Evolutionary conservation across 768 basidiomycete genomes (phyloP).

Genomic region (Suillus paluster): DNA sequence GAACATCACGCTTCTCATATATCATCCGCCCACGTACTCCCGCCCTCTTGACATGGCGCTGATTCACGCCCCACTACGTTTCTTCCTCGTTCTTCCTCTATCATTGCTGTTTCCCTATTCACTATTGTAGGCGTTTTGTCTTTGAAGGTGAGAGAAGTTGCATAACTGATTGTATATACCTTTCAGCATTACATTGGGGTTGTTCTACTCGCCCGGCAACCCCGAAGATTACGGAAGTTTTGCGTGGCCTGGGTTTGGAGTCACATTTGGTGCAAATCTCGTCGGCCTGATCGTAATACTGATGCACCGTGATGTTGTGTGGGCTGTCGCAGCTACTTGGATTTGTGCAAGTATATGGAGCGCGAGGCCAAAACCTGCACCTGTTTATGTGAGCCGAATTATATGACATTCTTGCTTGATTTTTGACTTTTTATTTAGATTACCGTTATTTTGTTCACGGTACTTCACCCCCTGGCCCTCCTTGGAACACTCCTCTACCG

Average conservation of each 20-base stretch:
- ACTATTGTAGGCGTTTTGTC: slow-evolving; percentile 47
- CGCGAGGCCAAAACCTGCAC: slow-evolving; percentile 60
- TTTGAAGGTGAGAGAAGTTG: background rate
- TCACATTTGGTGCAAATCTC: slow-evolving; percentile 67
- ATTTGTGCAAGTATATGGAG: slow-evolving; percentile 69
- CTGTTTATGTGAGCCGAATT: slow-evolving; percentile 59
- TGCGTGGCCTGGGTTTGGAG: slow-evolving; percentile 75
- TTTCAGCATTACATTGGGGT: slow-evolving; percentile 69
- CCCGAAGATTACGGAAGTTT: slow-evolving; percentile 61
- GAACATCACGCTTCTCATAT: slow-evolving; percentile 76
- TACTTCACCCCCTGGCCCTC: slow-evolving; percentile 65
- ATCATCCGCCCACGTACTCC: slow-evolving; percentile 60
- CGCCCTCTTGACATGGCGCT: slow-evolving; percentile 79
- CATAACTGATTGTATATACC: background rate
- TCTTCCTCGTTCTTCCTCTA: slow-evolving; percentile 61
- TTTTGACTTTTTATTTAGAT: slow-evolving; percentile 42
- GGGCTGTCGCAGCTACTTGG: slow-evolving; percentile 79
- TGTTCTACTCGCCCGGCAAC: slow-evolving; percentile 54
- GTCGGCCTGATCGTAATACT: slow-evolving; percentile 58
- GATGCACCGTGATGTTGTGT: slow-evolving; percentile 69
- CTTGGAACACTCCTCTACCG: slow-evolving; percentile 50
- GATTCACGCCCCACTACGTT: slow-evolving; percentile 86
- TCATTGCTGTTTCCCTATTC: slow-evolving; percentile 54
- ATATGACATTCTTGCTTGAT: background rate
- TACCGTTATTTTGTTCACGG: slow-evolving; percentile 64